phyloP scores from a whole-genome alignment of 2,329 filamentous ascomycete genomes.

The Trichoderma gracile region DNA sequence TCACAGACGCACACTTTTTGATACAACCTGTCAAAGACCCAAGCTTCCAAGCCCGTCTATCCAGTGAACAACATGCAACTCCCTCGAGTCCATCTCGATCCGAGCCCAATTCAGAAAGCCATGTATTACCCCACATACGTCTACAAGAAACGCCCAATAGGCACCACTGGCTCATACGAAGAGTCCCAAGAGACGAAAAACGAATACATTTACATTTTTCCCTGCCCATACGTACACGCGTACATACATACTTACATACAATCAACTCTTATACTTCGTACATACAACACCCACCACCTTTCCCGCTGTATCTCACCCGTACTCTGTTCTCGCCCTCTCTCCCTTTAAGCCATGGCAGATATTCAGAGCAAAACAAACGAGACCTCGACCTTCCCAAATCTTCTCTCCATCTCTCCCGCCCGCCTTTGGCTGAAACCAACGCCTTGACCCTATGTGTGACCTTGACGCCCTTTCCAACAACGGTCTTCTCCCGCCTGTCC shows the following conservation, averaged over 20 bases:
- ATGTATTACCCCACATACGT: no score
- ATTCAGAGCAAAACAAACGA: not conserved
- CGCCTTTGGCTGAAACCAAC: conserved; percentile 14
- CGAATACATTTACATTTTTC: conserved; percentile 18
- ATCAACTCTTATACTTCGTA: no score
- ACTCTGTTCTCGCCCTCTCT: not conserved
- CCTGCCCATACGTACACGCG: conserved; percentile 21
- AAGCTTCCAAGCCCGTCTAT: no score
- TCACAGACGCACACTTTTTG: no score
- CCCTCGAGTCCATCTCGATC: no score
- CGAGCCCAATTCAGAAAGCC: no score
- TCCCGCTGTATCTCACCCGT: not conserved
- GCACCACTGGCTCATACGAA: no score
- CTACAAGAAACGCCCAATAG: no score
- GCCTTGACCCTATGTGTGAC: conserved; percentile 15
- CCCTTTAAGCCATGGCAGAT: not conserved
- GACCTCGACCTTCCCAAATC: not conserved
- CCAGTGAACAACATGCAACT: no score
- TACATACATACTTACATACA: conserved; percentile 3
- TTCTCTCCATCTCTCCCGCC: no score
- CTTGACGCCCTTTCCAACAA: conserved; percentile 22
- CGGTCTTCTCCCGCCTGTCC: not conserved
- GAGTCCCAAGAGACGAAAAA: not conserved
- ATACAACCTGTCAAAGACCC: no score
- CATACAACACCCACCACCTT: no score